Evolutionary conservation across 768 basidiomycete genomes (phyloP).

Genomic region (Tylopilus balloui): DNA sequence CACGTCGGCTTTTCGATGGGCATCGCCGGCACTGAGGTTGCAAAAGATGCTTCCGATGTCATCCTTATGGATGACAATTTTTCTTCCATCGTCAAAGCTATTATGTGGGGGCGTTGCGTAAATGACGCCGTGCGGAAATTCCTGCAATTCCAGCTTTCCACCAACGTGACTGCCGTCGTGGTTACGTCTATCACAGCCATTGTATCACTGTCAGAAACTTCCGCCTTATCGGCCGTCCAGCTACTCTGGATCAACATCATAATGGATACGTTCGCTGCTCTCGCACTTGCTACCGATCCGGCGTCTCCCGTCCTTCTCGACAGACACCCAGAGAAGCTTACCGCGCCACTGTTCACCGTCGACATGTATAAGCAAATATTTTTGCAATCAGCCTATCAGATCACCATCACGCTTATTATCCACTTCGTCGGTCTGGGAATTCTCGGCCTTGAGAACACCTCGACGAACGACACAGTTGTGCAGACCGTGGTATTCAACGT

Average conservation of each 20-base stretch:
- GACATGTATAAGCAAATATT: conserved; percentile 98
- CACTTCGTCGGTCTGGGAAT: conserved; percentile 80
- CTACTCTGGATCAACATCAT: conserved; percentile 98
- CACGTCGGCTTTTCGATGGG: conserved; percentile 98
- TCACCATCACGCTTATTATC: conserved; percentile 76
- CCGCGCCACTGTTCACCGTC: conserved; percentile 81
- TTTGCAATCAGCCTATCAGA: conserved; percentile 86
- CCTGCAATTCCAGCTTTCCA: conserved; percentile 91
- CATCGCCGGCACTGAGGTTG: conserved; percentile 94
- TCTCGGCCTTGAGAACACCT: conserved; percentile 47
- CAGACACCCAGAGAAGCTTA: conserved; percentile 87
- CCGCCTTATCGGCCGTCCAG: conserved; percentile 94
- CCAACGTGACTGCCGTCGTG: conserved; percentile 93
- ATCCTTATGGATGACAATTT: conserved; percentile 99
- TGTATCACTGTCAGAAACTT: conserved; percentile 66
- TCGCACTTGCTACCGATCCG: conserved; percentile 96
- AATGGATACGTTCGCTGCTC: conserved; percentile 98
- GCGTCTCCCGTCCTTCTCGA: conserved; percentile 76
- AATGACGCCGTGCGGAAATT: conserved; percentile 98
- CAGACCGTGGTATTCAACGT: conserved; percentile 93
- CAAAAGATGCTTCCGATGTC: conserved; percentile 98
- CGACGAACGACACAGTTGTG: conserved; percentile 42
- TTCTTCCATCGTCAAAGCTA: conserved; percentile 91
- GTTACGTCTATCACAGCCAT: conserved; percentile 92
- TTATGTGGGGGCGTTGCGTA: conserved; percentile 99